Base-by-base conservation (phyloP, 2,329 filamentous ascomycete species). In the Ramularia endophylla region DNA sequence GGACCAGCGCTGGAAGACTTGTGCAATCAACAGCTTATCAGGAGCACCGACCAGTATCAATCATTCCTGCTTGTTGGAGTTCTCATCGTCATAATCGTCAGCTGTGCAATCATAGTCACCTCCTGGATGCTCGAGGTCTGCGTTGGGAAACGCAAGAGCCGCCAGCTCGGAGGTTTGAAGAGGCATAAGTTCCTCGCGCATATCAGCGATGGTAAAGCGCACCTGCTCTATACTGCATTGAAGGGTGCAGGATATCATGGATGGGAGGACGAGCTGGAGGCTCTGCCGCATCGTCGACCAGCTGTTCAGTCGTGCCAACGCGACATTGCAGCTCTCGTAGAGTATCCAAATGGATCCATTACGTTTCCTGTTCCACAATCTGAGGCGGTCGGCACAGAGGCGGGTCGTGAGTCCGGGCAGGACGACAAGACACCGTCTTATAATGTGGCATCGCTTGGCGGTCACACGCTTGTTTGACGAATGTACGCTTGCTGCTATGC, bases 31-130 rank as follows among this genome's bases (percentile, higher is more conserved):
- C 39, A 36, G 29, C 32, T 41, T 12, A 32, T 36, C 8, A 15
- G 39, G 8, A 41, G 32, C 19, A 30, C 39, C 7, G 31, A 27
- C 8, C 29, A 41, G 15, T 28, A 30, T 20, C 38, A 41, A 16
- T 41, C 38, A 17, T 41, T 41, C 27, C 18, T 33, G 5, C n/a
- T 41, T 4, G 38, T 33, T 9, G 38, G 38, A 8, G 19, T 41
- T n/a, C 15, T 41, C 3, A 28, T 41, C 8, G 31, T 41, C 9
- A 13, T 41, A 7, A 27, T 36, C 25, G 4, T 36, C 13, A 41
- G 39, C 16, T 41, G 30, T 28, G 27, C 39, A 18, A 27, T 36
- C 22, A 41, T 36, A 22, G 13, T 41, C 13, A 25, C 39, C 7
- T 41, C 39, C 13, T 41, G 39, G 39, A 34, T 20, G 2, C 16